Percentiles rank a stretch among this genome's conserved stretches.
Evolutionary conservation across 176 grass and related monocot species (phyloP).

Genomic region (Rhynchospora tenuis): DNA sequence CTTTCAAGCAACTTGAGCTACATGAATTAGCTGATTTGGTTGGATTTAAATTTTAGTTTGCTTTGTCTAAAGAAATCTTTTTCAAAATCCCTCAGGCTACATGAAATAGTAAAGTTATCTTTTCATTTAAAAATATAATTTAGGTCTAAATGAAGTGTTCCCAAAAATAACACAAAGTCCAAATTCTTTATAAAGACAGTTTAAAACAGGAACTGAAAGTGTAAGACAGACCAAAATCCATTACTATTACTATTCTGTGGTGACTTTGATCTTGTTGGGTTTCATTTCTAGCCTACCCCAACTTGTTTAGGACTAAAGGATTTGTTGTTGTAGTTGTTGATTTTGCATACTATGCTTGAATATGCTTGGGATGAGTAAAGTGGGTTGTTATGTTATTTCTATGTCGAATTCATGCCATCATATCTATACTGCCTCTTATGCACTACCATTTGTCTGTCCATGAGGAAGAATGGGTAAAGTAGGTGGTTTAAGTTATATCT

Average conservation of each 20-base stretch:
- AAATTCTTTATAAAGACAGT: neutral
- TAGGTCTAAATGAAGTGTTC: neutral
- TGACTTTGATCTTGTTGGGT: too few relatives aligned
- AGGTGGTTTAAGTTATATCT: neutral
- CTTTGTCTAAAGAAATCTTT: neutral
- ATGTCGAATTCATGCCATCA: neutral
- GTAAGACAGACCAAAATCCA: neutral
- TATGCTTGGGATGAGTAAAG: too few relatives aligned
- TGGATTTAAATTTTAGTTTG: neutral
- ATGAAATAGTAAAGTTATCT: neutral
- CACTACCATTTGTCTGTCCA: neutral
- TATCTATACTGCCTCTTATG: neutral
- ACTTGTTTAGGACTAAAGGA: too few relatives aligned
- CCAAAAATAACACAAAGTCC: neutral
- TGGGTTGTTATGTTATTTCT: too few relatives aligned
- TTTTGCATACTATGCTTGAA: too few relatives aligned
- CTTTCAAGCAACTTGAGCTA: neutral
- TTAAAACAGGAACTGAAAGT: neutral
- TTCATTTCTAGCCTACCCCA: too few relatives aligned
- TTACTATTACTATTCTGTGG: too few relatives aligned
- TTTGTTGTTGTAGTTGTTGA: too few relatives aligned
- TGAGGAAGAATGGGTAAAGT: neutral
- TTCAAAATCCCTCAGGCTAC: neutral
- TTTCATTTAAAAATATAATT: neutral
- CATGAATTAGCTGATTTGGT: neutral